phyloP scores from a whole-genome alignment of 768 basidiomycete species.

The Hygrophorus pudorinus region DNA sequence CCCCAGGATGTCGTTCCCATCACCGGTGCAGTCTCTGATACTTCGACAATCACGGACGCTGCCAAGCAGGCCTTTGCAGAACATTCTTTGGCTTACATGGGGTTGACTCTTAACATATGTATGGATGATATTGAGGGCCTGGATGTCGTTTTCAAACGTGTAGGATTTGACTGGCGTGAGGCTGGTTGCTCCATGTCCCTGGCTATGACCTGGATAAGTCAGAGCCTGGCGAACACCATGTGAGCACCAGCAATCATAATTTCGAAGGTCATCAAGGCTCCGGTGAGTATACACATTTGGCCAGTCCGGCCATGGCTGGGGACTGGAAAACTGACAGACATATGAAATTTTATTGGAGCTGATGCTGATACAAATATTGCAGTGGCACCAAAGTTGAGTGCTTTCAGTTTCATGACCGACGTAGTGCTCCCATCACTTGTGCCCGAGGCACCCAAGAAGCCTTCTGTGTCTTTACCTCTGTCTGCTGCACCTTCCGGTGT shows the following conservation, averaged over 20 bases:
- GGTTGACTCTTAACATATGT: conserved; percentile 61
- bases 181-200: conserved; percentile 95
- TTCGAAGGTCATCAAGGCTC: conserved; percentile 86
- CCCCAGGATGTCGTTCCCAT: no score
- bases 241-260: conserved; percentile 88
- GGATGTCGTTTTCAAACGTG: conserved; percentile 77
- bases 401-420: conserved; percentile 71
- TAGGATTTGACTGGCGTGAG: conserved; percentile 93
- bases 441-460: conserved; percentile 27
- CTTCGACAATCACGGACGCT: no score
- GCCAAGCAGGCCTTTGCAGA: conserved; percentile 59
- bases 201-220: conserved; percentile 92
- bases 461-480: conserved; percentile 27
- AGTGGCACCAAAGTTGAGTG: conserved; percentile 48
- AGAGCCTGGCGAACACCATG: conserved; percentile 73
- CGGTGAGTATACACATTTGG: conserved; percentile 81
- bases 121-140: conserved; percentile 85
- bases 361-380: conserved; percentile 33
- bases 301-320: conserved; percentile 91
- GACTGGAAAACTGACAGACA: conserved; percentile 82
- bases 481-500: conserved; percentile 35
- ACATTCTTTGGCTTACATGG: conserved; percentile 82
- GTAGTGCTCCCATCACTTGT: conserved; percentile 47
- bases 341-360: conserved; percentile 59
- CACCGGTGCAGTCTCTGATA: no score